Percentiles rank a stretch among this genome's conserved stretches.
phyloP scores from a whole-genome alignment of 2,329 filamentous ascomycete genomes.

The Xylaria sp. region DNA sequence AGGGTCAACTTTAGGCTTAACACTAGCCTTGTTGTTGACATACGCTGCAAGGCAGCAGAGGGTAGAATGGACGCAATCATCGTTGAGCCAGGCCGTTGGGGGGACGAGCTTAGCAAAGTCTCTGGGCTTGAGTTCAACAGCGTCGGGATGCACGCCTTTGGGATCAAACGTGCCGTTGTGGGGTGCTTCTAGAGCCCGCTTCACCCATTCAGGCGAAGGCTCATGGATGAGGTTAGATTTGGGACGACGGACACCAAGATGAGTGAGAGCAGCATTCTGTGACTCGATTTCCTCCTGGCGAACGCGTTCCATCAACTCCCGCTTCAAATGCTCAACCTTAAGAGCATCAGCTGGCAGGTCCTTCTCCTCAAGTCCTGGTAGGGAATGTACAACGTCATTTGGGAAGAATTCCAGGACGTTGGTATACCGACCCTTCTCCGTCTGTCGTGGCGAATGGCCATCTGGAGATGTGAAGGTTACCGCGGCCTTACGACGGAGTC shows the following conservation, averaged over 20 bases:
- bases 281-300: slow-evolving; percentile 29
- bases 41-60: slow-evolving; percentile 69
- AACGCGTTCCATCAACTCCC: slow-evolving; percentile 33
- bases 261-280: slow-evolving; percentile 31
- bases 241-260: slow-evolving; percentile 43
- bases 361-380: slow-evolving; percentile 43
- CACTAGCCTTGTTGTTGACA: slow-evolving; percentile 67
- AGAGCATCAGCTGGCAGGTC: slow-evolving; percentile 22
- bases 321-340: slow-evolving; percentile 35
- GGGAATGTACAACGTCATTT: slow-evolving; percentile 39
- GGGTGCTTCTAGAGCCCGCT: slow-evolving; percentile 37
- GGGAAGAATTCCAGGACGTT: slow-evolving; percentile 43
- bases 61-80: slow-evolving; percentile 77
- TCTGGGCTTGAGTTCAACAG: slow-evolving; percentile 62
- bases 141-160: slow-evolving; percentile 54
- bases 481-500: slow-evolving; percentile 15
- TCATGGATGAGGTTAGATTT: slow-evolving; percentile 39
- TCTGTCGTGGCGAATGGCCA: neutral
- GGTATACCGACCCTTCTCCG: slow-evolving; percentile 34
- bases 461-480: neutral
- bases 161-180: slow-evolving; percentile 31
- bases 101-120: slow-evolving; percentile 73
- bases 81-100: slow-evolving; percentile 75
- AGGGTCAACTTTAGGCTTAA: slow-evolving; percentile 58
- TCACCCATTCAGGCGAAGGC: slow-evolving; percentile 42